Conservation (phyloP, 1,139 yeast genomes). For the Candida tetrigidarum region DNA sequence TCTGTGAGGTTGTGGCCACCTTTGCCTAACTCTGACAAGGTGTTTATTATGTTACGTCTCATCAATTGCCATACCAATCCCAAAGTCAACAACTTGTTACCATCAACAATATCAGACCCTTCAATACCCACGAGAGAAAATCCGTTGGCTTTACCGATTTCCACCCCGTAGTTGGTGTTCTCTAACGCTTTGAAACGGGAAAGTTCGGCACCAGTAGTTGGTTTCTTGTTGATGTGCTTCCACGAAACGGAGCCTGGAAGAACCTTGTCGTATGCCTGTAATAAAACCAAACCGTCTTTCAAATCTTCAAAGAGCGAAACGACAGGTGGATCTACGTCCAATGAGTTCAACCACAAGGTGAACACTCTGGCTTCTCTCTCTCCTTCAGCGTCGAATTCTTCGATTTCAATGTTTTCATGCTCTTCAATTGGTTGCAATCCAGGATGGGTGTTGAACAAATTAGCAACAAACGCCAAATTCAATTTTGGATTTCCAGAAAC, state of each 20-base stretch:
- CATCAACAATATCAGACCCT: slow-evolving; percentile 97
- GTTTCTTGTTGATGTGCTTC: slow-evolving; percentile 82
- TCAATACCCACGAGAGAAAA: slow-evolving; percentile 97
- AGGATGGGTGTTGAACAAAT: slow-evolving; percentile 93
- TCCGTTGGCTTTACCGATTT: slow-evolving; percentile 88
- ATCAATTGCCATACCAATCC: slow-evolving; percentile 99
- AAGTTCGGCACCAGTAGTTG: slow-evolving; percentile 69
- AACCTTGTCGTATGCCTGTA: slow-evolving; percentile 96
- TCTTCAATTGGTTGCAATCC: slow-evolving; percentile 97
- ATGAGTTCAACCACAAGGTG: slow-evolving; percentile 94
- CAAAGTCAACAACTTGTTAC: slow-evolving; percentile 83
- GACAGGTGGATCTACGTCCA: slow-evolving; percentile 95
- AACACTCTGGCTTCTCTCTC: slow-evolving; percentile 99
- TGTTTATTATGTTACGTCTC: slow-evolving; percentile 92
- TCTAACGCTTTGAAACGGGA: slow-evolving; percentile 95
- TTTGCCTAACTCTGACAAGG: slow-evolving; percentile 71
- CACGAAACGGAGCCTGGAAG: slow-evolving; percentile 89
- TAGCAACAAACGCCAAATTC: slow-evolving; percentile 96
- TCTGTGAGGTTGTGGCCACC: slow-evolving; percentile 67
- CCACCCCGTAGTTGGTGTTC: slow-evolving; percentile 95
- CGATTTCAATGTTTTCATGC: slow-evolving; percentile 84
- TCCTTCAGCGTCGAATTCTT: slow-evolving; percentile 98
- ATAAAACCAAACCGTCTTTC: slow-evolving; percentile 86
- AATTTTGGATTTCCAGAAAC: slow-evolving; percentile 97
- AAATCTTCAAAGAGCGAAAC: slow-evolving; percentile 91